Base-by-base conservation (phyloP, 257 asterid species). In the Jaltomata sinuosa region DNA sequence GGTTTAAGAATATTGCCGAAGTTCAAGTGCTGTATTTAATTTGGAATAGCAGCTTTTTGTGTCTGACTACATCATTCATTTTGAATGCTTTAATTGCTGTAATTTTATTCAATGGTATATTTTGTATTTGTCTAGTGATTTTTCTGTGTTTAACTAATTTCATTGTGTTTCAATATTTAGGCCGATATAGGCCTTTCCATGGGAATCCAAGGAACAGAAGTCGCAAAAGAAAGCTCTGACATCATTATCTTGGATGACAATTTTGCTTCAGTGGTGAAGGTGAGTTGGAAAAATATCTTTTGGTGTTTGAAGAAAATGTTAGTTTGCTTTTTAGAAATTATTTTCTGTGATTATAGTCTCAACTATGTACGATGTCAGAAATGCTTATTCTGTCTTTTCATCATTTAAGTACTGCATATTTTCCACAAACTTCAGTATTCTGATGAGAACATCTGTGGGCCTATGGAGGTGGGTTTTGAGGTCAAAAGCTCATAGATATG, bases 181-280 rank as follows among this genome's bases (percentile, higher is more conserved):
- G 99, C 99, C 45, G 99, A 94, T 87, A 96, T 96, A 84, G 99
- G 98, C 45, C 97, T 96, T 85, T 88, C 98, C 80, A 96, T 94
- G 99, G 98, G 98, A 55, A 94, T 94, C 81, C 97, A 93, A 92
- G 98, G 99, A 88, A 96, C 98, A 80, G 98, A 94, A 91, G 99
- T 94, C 79, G 98, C 98, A 54, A 94, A 96, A 90, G 98, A 96
- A 88, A 96, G 98, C 94, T 96, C 99, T 1, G 99, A 94, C 90
- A 96, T 94, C 90, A 93, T 94, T 79, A 96, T 96, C 85, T 89
- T 96, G 88, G 98, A 93, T 80, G 99, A 94, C 85, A 94, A 94
- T 87, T 96, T 94, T 84, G 97, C 99, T 87, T 91, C 99, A 54
- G 98, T 94, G 65, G 98, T 94, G 59, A 93, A 94, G 93, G 98